Evolutionary conservation across 2,329 filamentous ascomycete genomes (phyloP).

Genomic region (Aspergillus spinulosporus): DNA sequence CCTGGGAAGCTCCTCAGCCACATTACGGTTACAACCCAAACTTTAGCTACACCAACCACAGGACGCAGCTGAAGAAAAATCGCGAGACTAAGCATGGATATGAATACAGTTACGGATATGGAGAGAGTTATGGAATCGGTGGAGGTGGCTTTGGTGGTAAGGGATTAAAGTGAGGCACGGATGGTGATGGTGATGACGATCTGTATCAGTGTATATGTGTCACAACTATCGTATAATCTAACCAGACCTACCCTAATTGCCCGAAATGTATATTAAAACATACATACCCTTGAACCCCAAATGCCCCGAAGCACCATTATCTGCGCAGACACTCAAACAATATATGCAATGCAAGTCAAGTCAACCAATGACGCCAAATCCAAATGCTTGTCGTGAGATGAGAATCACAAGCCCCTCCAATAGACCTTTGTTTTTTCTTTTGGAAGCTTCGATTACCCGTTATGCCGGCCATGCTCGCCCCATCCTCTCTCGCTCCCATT

Average conservation of each 20-base stretch:
- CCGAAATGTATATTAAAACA: no score
- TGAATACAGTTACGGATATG: not conserved
- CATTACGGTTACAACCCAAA: not conserved
- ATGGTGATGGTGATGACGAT: not conserved
- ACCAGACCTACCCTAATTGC: no score
- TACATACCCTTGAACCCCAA: no score
- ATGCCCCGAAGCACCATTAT: no score
- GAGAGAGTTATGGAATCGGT: not conserved
- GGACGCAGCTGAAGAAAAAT: not conserved
- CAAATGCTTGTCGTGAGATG: no score
- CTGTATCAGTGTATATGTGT: no score
- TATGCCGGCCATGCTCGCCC: not conserved
- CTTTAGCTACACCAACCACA: not conserved
- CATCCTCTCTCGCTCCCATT: slow-evolving; percentile 10
- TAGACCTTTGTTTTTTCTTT: not conserved
- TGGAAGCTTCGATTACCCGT: not conserved
- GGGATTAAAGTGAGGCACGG: not conserved
- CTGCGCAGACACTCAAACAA: no score
- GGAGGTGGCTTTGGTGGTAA: not conserved
- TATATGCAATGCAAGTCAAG: no score
- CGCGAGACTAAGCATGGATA: not conserved
- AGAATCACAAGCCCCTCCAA: not conserved
- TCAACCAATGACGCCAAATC: no score
- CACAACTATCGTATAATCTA: no score
- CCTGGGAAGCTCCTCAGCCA: not conserved